A percentile compares a stretch with the other conserved stretches of the same genome.
These are phyloP conservation scores for Penicillium paradoxum DNA, from an alignment of 495 filamentous ascomycete genomes.

Conservation along the genomic window DNA sequence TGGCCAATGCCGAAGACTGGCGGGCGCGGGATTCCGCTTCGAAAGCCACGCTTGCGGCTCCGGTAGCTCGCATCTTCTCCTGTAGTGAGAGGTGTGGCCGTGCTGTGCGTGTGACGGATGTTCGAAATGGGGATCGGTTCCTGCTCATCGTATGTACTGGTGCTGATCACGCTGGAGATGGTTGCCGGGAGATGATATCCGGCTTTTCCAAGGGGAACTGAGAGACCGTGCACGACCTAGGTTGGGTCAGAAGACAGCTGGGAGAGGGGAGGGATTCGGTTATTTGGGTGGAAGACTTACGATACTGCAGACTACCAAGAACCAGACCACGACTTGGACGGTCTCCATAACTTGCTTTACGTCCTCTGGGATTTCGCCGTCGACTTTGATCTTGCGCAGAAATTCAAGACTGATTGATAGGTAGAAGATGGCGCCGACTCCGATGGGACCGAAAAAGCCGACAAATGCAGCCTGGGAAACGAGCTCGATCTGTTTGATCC, in stretches of 20 bases:
- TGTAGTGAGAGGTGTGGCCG: slow-evolving; percentile 23
- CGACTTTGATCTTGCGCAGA: slow-evolving; percentile 51
- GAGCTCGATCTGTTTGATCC: slow-evolving; percentile 76
- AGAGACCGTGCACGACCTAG: slow-evolving; percentile 81
- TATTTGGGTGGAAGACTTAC: slow-evolving; percentile 47
- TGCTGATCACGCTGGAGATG: slow-evolving; percentile 56
- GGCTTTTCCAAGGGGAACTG: slow-evolving; percentile 76
- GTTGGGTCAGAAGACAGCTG: slow-evolving; percentile 9
- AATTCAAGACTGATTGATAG: slow-evolving; percentile 75
- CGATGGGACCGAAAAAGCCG: slow-evolving; percentile 92
- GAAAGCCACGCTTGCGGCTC: slow-evolving; percentile 22
- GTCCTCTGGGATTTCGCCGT: slow-evolving; percentile 60
- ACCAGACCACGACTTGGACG: slow-evolving; percentile 76
- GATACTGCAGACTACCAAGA: slow-evolving; percentile 78
- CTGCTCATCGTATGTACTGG: slow-evolving; percentile 27
- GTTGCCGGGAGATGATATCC: slow-evolving; percentile 76
- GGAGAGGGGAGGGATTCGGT: background rate
- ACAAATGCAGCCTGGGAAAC: slow-evolving; percentile 71
- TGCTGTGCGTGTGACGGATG: slow-evolving; percentile 33
- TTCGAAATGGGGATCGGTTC: slow-evolving; percentile 30
- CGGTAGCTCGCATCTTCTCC: slow-evolving; percentile 16
- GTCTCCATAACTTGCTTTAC: slow-evolving; percentile 58
- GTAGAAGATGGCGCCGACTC: slow-evolving; percentile 90
- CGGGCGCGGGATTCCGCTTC: slow-evolving; percentile 28
- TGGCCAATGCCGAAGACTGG: slow-evolving; percentile 50